Evolutionary conservation across 495 filamentous ascomycete genomes (phyloP).

Genomic region (Cladorrhinum samala): DNA sequence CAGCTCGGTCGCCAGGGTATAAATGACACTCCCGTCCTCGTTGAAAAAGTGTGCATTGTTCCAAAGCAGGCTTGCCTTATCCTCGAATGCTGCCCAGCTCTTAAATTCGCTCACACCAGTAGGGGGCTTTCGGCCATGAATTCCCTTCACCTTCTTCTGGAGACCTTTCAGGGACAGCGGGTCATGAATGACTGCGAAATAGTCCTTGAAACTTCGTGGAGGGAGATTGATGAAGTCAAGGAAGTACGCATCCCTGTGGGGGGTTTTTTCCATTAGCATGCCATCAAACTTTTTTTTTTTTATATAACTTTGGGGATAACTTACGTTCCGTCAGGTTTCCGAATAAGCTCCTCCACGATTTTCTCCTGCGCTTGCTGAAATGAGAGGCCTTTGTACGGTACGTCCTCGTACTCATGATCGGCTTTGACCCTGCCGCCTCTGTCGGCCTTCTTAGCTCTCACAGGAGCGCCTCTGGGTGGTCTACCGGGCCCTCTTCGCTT

Average conservation of each 20-base stretch:
- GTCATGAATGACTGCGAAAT: conserved; percentile 68
- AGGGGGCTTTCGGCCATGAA: conserved; percentile 55
- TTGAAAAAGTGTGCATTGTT: conserved; percentile 83
- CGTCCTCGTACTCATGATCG: conserved; percentile 48
- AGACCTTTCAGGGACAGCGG: conserved; percentile 66
- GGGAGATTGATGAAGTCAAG: conserved; percentile 62
- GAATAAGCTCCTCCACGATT: conserved; percentile 62
- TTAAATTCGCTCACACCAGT: conserved; percentile 67
- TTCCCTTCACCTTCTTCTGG: conserved; percentile 64
- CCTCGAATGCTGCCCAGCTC: conserved; percentile 73
- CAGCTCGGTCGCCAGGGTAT: conserved; percentile 61
- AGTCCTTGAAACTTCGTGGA: conserved; percentile 57
- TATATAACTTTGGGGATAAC: conserved; percentile 26
- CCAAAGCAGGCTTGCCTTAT: conserved; percentile 72
- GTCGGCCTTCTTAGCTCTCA: conserved; percentile 10
- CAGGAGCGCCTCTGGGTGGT: conserved; percentile 9
- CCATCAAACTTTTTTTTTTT: too few species aligned
- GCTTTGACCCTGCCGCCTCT: conserved; percentile 27
- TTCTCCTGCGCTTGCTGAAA: conserved; percentile 80
- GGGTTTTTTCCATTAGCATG: conserved; percentile 18
- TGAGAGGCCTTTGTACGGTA: conserved; percentile 54
- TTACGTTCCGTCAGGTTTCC: conserved; percentile 55
- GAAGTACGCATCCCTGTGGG: conserved; percentile 48
- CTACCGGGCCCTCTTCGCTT: conserved; percentile 28
- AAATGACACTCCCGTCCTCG: conserved; percentile 78